Percentiles rank a stretch among this genome's conserved stretches.
These are phyloP conservation scores for Venturia aucupariae DNA, from an alignment of 2,329 filamentous ascomycete species.

Conservation along the genomic window DNA sequence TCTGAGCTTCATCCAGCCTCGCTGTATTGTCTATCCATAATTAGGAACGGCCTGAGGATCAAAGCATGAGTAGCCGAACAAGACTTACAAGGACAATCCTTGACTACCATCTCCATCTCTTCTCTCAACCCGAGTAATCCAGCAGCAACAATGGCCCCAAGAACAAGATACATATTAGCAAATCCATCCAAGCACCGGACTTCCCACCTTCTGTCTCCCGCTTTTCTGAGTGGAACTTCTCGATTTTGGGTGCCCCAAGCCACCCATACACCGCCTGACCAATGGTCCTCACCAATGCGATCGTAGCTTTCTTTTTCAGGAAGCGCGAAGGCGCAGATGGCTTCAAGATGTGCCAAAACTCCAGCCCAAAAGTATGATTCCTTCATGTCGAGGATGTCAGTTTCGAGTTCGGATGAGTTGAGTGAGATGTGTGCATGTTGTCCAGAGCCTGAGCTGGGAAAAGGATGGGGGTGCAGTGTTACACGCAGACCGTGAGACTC, in stretches of 20 bases:
- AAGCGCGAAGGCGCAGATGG: conserved; percentile 61
- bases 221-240: conserved; percentile 62
- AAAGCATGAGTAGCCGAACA: not conserved
- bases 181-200: conserved; percentile 69
- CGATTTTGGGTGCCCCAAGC: conserved; percentile 77
- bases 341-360: conserved; percentile 55
- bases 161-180: conserved; percentile 66
- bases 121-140: conserved; percentile 48
- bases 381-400: conserved; percentile 26
- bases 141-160: conserved; percentile 51
- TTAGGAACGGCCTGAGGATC: conserved; percentile 11
- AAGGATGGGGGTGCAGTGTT: conserved; percentile 67
- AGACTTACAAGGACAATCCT: conserved; percentile 39
- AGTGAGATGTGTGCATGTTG: conserved; percentile 64
- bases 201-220: conserved; percentile 63
- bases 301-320: conserved; percentile 59
- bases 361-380: conserved; percentile 61
- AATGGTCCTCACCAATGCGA: conserved; percentile 57
- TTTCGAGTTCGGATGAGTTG: conserved; percentile 27
- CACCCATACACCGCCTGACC: conserved; percentile 72
- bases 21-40: conserved; percentile 40
- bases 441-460: conserved; percentile 56
- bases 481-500: conserved; percentile 54
- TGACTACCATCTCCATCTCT: conserved; percentile 36
- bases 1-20: conserved; percentile 37